Conservation (phyloP, 106 monocot genomes). For the Allium cepa region DNA sequence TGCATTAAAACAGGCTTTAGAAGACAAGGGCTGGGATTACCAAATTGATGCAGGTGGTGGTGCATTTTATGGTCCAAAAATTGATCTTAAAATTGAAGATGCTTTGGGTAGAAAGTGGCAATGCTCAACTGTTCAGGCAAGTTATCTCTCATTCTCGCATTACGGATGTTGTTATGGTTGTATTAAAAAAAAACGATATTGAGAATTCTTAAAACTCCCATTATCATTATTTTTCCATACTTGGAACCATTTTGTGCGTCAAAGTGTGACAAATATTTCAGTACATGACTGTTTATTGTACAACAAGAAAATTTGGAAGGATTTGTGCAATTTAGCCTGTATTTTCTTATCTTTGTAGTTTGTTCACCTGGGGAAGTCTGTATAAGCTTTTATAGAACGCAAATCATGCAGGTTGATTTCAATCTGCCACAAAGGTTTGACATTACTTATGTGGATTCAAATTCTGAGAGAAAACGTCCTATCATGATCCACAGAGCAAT, state of each 20-base stretch:
- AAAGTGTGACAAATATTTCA: no score
- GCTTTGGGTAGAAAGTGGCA: slow-evolving; percentile 98
- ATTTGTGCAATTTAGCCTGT: no score
- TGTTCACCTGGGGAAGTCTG: no score
- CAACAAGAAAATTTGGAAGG: no score
- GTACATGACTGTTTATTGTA: no score
- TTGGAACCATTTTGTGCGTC: no score
- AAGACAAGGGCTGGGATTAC: slow-evolving; percentile 91
- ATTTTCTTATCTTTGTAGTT: no score
- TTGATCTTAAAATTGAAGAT: slow-evolving; percentile 98
- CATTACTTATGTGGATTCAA: slow-evolving; percentile 78
- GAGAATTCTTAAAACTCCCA: no score
- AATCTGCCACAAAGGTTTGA: slow-evolving; percentile 92
- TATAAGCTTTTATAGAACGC: no score
- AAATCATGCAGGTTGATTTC: slow-evolving; percentile 68
- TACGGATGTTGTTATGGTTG: no score
- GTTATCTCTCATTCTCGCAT: background rate
- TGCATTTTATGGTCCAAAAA: slow-evolving; percentile 98
- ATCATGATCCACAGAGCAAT: slow-evolving; percentile 97
- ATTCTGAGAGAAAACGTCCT: slow-evolving; percentile 78
- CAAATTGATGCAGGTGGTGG: slow-evolving; percentile 96
- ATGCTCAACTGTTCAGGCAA: slow-evolving; percentile 91
- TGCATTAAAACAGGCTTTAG: slow-evolving; percentile 71
- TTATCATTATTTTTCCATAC: no score
- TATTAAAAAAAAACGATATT: no score